Base-by-base conservation (phyloP, 192 early-diverging fungal species). In the Ramicandelaber brevisporus region DNA sequence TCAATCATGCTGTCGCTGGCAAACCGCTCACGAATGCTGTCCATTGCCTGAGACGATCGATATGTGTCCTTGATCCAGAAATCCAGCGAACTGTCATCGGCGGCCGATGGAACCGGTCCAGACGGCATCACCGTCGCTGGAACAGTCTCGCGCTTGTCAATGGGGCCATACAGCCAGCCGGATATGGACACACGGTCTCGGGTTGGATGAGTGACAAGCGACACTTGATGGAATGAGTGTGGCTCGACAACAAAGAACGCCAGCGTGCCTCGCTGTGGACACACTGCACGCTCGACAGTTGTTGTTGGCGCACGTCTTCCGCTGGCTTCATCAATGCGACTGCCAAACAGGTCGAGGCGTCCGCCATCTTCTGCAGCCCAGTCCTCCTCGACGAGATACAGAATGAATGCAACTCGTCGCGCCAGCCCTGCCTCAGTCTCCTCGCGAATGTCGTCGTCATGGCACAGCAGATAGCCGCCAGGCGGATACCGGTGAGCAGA, bases 371-470 rank as follows among this genome's bases (percentile, higher is more conserved):
- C 55, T n/a, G 21, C 24, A n/a, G 34, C 34, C 72, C 72, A 76
- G 18, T 61, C 49, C 18, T 67, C 55, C 22, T 68, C 65, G 10
- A 70, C 65, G 27, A 76, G 39, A 27, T 76, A 76, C 4, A 76
- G 55, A 24, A 76, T 76, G 40, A 71, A 76, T 1, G 72, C 72
- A 14, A 76, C 64, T 23, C 57, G 46, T 12, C 72, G 60, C 14
- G 44, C 46, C 28, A 41, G 14, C n/a, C n/a, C n/a, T n/a, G n/a
- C n/a, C 19, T 49, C 34, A 26, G 57, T 55, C 23, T 57, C 68
- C 14, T 56, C 56, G 29, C 62, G 59, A 26, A 76, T 70, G 37
- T 76, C 72, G 27, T 76, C 73, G 28, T 76, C 73, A 30, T 76
- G 73, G 36, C 73, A 76, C 5, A 73, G 44, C 13, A 76, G 29